These are phyloP conservation scores for Emmonsiellopsis sp. DNA, from an alignment of 2,329 filamentous ascomycete genomes.

Conservation along the genomic window DNA sequence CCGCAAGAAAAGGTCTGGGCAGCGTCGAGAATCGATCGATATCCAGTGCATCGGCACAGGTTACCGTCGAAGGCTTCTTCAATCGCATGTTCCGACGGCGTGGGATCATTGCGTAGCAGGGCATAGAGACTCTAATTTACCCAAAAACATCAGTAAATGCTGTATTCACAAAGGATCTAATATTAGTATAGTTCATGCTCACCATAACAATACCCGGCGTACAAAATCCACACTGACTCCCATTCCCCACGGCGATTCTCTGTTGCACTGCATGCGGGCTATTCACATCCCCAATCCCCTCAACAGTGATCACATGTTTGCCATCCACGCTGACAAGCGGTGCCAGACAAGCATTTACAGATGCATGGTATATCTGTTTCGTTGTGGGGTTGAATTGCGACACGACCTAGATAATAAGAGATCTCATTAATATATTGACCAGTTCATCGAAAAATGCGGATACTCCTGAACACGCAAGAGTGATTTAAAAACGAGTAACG, in stretches of 20 bases:
- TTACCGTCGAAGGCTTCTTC: constrained; percentile 98
- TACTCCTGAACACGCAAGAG: background rate
- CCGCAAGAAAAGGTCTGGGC: constrained; percentile 72
- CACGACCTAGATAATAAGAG: constrained; percentile 47
- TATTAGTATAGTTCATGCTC: constrained; percentile 9
- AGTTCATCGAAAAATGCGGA: background rate
- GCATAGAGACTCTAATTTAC: constrained; percentile 71
- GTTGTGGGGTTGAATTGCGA: constrained; percentile 91
- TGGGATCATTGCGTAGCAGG: constrained; percentile 71
- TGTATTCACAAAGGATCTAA: background rate
- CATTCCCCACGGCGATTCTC: constrained; percentile 80
- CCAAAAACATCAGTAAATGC: constrained; percentile 1
- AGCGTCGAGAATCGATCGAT: constrained; percentile 85
- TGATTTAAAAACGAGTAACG: background rate
- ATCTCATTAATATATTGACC: background rate
- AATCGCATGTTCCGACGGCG: constrained; percentile 69
- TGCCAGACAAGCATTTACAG: constrained; percentile 90
- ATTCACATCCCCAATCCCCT: constrained; percentile 85
- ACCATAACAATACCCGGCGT: constrained; percentile 94
- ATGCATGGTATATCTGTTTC: constrained; percentile 87
- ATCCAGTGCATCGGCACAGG: constrained; percentile 89
- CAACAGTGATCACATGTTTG: constrained; percentile 96
- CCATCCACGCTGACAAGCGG: constrained; percentile 89
- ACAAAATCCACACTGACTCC: constrained; percentile 92
- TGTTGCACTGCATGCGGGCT: constrained; percentile 84